Conservation (phyloP, 2,329 filamentous ascomycete species). For the Aspergillus cejpii region DNA sequence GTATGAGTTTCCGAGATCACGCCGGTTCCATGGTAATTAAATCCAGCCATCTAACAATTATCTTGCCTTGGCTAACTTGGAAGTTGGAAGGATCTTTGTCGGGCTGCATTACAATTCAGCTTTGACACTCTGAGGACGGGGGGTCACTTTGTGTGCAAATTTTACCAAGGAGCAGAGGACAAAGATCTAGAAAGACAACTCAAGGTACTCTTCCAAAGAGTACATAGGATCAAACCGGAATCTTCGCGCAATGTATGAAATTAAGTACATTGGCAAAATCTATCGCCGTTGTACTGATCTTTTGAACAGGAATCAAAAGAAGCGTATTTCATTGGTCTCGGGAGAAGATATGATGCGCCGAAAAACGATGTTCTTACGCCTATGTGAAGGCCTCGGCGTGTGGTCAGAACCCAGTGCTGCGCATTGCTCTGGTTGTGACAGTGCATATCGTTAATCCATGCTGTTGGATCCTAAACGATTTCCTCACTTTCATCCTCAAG, state of each 20-base stretch:
- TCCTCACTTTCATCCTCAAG: slow-evolving; percentile 35
- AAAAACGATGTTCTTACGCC: slow-evolving; percentile 42
- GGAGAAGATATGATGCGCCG: slow-evolving; percentile 52
- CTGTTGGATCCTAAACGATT: slow-evolving; percentile 9
- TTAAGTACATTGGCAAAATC: neutral
- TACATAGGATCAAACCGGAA: slow-evolving; percentile 83
- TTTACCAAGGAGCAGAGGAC: slow-evolving; percentile 87
- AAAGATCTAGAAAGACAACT: slow-evolving; percentile 68
- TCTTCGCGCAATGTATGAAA: slow-evolving; percentile 68
- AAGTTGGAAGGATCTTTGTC: slow-evolving; percentile 87
- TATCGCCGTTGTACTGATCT: slow-evolving; percentile 11
- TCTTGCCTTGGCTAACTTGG: slow-evolving; percentile 1
- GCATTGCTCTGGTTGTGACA: no score
- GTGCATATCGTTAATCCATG: no score
- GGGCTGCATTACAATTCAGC: slow-evolving; percentile 75
- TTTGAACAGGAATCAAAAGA: slow-evolving; percentile 67
- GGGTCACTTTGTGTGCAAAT: slow-evolving; percentile 95
- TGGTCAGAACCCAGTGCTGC: neutral
- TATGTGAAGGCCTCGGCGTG: slow-evolving; percentile 1
- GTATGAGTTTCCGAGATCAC: slow-evolving; percentile 78
- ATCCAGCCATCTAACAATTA: neutral
- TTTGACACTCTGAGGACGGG: slow-evolving; percentile 74
- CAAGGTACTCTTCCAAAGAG: slow-evolving; percentile 68
- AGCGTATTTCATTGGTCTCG: slow-evolving; percentile 74
- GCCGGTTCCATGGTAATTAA: slow-evolving; percentile 80